phyloP scores from a whole-genome alignment of 2,329 filamentous ascomycete species.

The Fusarium pseudoanthophilum region DNA sequence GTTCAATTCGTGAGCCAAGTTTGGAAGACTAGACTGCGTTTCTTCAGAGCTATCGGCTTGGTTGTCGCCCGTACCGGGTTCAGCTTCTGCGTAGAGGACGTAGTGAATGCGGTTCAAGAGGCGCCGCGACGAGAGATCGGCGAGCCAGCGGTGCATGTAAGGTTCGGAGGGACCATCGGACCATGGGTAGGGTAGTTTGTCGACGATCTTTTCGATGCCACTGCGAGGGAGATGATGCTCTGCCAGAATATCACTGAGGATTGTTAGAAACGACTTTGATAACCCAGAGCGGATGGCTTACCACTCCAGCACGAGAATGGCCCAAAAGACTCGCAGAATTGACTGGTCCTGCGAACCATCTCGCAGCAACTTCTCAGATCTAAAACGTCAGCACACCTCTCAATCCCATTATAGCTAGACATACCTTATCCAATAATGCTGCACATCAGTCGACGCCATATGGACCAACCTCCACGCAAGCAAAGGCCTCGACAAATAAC shows the following conservation, averaged over 20 bases:
- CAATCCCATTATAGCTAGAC: accelerated
- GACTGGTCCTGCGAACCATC: constrained; percentile 35
- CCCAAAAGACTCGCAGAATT: constrained; percentile 34
- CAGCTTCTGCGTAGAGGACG: constrained; percentile 31
- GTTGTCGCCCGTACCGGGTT: constrained; percentile 14
- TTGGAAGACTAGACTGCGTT: not conserved
- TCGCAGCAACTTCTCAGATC: constrained; percentile 26
- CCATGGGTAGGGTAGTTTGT: constrained; percentile 34
- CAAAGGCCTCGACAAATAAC: constrained; percentile 32
- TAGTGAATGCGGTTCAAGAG: constrained; percentile 36
- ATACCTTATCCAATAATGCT: constrained; percentile 40
- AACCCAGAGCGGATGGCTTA: accelerated
- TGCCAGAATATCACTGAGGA: constrained; percentile 25
- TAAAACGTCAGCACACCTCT: not conserved
- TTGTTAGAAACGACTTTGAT: accelerated
- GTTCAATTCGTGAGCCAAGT: constrained; percentile 28
- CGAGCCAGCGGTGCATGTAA: constrained; percentile 36
- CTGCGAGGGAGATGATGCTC: constrained; percentile 38
- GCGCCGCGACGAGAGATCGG: constrained; percentile 32
- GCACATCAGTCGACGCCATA: constrained; percentile 36
- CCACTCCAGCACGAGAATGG: constrained; percentile 35
- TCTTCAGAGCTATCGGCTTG: constrained; percentile 10
- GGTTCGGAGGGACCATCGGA: constrained; percentile 26
- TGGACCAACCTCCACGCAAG: constrained; percentile 36
- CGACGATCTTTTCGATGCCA: constrained; percentile 37